Evolutionary conservation across 768 basidiomycete genomes (phyloP).

Genomic region (Royoungia palumana): DNA sequence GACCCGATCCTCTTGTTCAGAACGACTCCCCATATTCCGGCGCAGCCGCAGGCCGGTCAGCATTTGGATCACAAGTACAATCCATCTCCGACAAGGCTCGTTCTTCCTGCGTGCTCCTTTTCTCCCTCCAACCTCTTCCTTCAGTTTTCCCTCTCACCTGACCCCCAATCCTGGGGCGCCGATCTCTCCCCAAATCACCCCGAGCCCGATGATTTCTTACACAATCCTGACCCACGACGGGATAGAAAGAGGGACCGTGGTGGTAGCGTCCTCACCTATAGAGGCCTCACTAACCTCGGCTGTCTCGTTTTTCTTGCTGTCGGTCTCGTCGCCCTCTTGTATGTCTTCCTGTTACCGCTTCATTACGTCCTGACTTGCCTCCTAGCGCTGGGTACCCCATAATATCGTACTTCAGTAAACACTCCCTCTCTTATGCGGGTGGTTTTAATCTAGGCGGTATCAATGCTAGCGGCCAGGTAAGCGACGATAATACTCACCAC

Average conservation of each 20-base stretch:
- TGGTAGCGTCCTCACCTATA: slow-evolving; percentile 59
- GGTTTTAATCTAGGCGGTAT: slow-evolving; percentile 77
- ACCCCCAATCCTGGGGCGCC: slow-evolving; percentile 71
- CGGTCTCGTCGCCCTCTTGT: slow-evolving; percentile 62
- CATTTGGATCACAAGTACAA: slow-evolving; percentile 25
- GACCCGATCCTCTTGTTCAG: slow-evolving; percentile 16
- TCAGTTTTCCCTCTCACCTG: slow-evolving; percentile 71
- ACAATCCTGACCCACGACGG: slow-evolving; percentile 67
- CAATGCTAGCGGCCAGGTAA: slow-evolving; percentile 69
- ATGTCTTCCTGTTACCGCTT: slow-evolving; percentile 19
- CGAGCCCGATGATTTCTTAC: slow-evolving; percentile 69
- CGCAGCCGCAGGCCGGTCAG: slow-evolving; percentile 30
- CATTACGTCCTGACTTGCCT: neutral
- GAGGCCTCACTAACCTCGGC: slow-evolving; percentile 71
- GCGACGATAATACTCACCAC: slow-evolving; percentile 4
- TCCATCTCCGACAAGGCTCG: slow-evolving; percentile 62
- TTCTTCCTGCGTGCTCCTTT: neutral
- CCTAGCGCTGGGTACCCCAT: slow-evolving; percentile 62
- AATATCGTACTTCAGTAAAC: slow-evolving; percentile 52
- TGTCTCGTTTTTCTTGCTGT: slow-evolving; percentile 56
- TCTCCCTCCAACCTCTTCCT: neutral
- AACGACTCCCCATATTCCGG: slow-evolving; percentile 40
- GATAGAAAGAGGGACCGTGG: slow-evolving; percentile 52
- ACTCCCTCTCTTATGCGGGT: slow-evolving; percentile 45
- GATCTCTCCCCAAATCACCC: slow-evolving; percentile 53